Conservation (phyloP, 2,329 filamentous ascomycete species). For the Lasiodiplodia sp. region DNA sequence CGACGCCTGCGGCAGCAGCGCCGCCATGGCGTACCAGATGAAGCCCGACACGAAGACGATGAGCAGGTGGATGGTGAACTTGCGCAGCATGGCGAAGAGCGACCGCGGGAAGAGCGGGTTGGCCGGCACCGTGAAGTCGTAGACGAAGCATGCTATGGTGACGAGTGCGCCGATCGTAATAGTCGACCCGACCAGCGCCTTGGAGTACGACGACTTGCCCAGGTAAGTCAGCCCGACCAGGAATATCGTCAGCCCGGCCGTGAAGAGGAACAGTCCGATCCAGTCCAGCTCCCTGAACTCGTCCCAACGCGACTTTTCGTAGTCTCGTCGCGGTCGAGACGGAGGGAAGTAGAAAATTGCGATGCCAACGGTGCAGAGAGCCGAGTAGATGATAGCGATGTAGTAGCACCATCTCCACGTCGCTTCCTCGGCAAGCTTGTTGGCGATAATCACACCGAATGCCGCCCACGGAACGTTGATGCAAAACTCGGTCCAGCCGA, state of each 20-base stretch:
- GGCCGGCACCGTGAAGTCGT: conserved; percentile 35
- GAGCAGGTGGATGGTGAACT: conserved; percentile 40
- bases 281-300: conserved; percentile 53
- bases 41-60: conserved; percentile 41
- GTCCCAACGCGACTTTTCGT: conserved; percentile 39
- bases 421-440: conserved; percentile 36
- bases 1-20: conserved; percentile 36
- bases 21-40: conserved; percentile 40
- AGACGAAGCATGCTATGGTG: conserved; percentile 34
- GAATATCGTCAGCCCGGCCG: conserved; percentile 54
- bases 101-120: conserved; percentile 42
- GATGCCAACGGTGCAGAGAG: conserved; percentile 51
- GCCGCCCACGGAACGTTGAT: conserved; percentile 39
- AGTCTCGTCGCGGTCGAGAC: conserved; percentile 48
- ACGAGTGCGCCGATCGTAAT: conserved; percentile 38
- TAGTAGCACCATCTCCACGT: conserved; percentile 51
- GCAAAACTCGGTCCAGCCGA: conserved; percentile 37
- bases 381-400: conserved; percentile 55
- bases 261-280: conserved; percentile 56
- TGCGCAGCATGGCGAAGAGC: conserved; percentile 39
- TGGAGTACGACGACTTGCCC: conserved; percentile 43
- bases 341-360: conserved; percentile 58
- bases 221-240: conserved; percentile 58
- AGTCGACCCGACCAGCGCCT: conserved; percentile 39
- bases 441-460: conserved; percentile 56